phyloP scores from a whole-genome alignment of 2,329 filamentous ascomycete species.

The Fusarium chaquense region DNA sequence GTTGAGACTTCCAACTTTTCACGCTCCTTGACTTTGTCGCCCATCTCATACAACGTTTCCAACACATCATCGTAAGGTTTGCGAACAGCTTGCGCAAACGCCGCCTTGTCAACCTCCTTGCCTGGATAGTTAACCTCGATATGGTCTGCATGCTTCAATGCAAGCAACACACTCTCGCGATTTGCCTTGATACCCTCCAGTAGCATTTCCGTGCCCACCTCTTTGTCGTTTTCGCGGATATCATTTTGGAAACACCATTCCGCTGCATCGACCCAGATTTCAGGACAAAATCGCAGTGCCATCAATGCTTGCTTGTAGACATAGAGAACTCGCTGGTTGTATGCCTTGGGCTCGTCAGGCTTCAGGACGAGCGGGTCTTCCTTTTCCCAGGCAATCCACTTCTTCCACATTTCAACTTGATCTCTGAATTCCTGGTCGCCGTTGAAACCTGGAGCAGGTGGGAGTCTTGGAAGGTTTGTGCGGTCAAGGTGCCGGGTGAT shows the following conservation, averaged over 20 bases:
- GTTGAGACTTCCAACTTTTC: constrained; percentile 69
- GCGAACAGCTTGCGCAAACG: constrained; percentile 81
- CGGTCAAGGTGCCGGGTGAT: constrained; percentile 81
- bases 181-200: constrained; percentile 87
- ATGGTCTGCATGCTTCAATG: constrained; percentile 89
- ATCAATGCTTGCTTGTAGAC: constrained; percentile 95
- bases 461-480: constrained; percentile 82
- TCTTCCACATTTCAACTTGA: constrained; percentile 91
- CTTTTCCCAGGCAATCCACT: constrained; percentile 96
- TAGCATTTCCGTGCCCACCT: constrained; percentile 79
- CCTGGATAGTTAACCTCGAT: constrained; percentile 82
- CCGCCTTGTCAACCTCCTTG: constrained; percentile 81
- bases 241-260: constrained; percentile 90
- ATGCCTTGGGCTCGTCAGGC: constrained; percentile 80
- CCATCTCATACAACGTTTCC: constrained; percentile 87
- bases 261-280: constrained; percentile 94
- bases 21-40: constrained; percentile 76
- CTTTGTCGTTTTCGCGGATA: constrained; percentile 70
- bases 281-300: constrained; percentile 93
- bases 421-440: constrained; percentile 85
- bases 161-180: constrained; percentile 90
- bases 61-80: constrained; percentile 87
- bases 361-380: constrained; percentile 89
- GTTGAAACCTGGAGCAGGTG: constrained; percentile 86
- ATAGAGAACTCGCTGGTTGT: constrained; percentile 84